These are phyloP conservation scores for Simplicillium sp. DNA, from an alignment of 2,329 filamentous ascomycete genomes.

Conservation along the genomic window DNA sequence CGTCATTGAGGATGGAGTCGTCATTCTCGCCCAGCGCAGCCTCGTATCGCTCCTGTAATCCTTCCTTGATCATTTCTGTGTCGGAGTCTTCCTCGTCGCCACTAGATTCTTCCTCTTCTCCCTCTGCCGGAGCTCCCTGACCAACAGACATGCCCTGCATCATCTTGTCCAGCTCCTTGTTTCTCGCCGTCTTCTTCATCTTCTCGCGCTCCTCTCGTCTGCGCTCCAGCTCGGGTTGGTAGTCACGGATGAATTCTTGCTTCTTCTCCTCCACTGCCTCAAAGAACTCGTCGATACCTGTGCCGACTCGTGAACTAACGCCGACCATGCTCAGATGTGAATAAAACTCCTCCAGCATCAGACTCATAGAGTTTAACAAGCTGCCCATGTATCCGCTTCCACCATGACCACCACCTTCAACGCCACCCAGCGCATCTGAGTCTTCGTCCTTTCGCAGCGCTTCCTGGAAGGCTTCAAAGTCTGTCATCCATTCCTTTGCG, in stretches of 20 bases:
- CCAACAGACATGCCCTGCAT: slow-evolving; percentile 79
- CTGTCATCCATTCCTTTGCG: slow-evolving; percentile 98
- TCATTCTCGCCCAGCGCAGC: slow-evolving; percentile 57
- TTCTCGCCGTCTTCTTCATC: slow-evolving; percentile 59
- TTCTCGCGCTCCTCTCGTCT: slow-evolving; percentile 67
- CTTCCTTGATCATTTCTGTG: slow-evolving; percentile 52
- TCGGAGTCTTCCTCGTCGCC: slow-evolving; percentile 50
- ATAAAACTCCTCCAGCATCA: slow-evolving; percentile 97
- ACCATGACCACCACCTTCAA: slow-evolving; percentile 56
- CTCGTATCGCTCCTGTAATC: slow-evolving; percentile 67
- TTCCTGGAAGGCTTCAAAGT: slow-evolving; percentile 91
- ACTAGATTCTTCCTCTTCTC: slow-evolving; percentile 46
- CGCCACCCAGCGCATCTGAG: slow-evolving; percentile 63
- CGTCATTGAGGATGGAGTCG: slow-evolving; percentile 40
- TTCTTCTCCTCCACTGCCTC: slow-evolving; percentile 78
- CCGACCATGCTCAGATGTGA: slow-evolving; percentile 86
- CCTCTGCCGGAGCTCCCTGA: slow-evolving; percentile 25
- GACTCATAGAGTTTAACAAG: slow-evolving; percentile 91
- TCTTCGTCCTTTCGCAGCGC: slow-evolving; percentile 76
- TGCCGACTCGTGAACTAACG: slow-evolving; percentile 86
- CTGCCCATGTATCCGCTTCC: slow-evolving; percentile 96
- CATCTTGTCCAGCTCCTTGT: slow-evolving; percentile 81
- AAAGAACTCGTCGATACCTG: slow-evolving; percentile 90
- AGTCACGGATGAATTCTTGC: slow-evolving; percentile 80
- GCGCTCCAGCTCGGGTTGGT: slow-evolving; percentile 82